Evolutionary conservation across 176 grass and related monocot species (phyloP).

Genomic region (Oryza meyeriana): DNA sequence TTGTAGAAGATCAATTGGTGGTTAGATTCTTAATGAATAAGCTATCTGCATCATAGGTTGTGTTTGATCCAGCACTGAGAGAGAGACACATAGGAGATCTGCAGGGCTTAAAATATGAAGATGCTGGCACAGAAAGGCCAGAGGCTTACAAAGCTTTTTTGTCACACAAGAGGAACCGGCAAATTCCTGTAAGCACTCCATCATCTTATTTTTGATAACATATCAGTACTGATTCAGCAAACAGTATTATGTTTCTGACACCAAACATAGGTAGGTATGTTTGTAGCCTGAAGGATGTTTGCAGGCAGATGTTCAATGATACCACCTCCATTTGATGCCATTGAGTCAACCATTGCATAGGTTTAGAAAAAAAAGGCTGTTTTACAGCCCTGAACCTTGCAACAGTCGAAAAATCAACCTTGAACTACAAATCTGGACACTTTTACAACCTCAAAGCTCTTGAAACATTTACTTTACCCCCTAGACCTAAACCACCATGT

Average conservation of each 20-base stretch:
- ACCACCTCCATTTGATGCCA: background rate
- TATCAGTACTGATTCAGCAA: slow-evolving; percentile 1
- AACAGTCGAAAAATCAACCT: background rate
- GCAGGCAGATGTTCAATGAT: slow-evolving; percentile 6
- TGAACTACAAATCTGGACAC: background rate
- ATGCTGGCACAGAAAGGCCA: slow-evolving; percentile 58
- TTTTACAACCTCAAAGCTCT: background rate
- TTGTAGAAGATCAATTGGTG: slow-evolving; percentile 2
- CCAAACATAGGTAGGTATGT: background rate
- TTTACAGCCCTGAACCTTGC: background rate
- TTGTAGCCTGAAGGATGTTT: background rate
- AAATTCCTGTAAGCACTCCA: slow-evolving; percentile 66
- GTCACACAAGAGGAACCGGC: slow-evolving; percentile 60
- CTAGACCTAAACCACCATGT: too few relatives aligned
- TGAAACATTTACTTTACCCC: too few relatives aligned
- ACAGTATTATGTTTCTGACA: background rate
- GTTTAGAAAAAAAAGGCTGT: background rate
- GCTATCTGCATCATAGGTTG: slow-evolving; percentile 38
- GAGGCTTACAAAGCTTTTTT: slow-evolving; percentile 68
- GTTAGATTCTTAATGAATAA: slow-evolving; percentile 1
- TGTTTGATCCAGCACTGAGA: slow-evolving; percentile 59
- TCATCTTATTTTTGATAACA: background rate
- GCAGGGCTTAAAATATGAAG: slow-evolving; percentile 66
- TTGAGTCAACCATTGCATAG: background rate
- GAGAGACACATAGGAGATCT: slow-evolving; percentile 85